Conservation (phyloP, 352 stramenopile species). For the Pythium periplocum region DNA sequence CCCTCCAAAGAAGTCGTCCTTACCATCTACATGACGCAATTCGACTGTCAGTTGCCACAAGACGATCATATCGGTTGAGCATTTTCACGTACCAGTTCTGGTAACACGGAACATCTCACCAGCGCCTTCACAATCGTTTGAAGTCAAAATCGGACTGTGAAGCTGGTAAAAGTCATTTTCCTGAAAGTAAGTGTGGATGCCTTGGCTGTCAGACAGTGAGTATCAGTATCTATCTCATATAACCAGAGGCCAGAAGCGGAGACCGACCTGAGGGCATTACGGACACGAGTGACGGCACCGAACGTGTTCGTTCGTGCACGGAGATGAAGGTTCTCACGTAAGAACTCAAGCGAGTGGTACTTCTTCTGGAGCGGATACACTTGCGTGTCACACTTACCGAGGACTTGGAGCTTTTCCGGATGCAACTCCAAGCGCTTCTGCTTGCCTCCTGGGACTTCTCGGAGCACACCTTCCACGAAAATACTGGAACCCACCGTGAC, state of each 20-base stretch:
- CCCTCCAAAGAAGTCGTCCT: slow-evolving; percentile 93
- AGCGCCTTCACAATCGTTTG: slow-evolving; percentile 96
- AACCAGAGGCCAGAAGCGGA: slow-evolving; percentile 3
- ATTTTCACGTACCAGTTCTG: slow-evolving; percentile 39
- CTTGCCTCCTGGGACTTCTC: slow-evolving; percentile 84
- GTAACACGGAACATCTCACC: slow-evolving; percentile 97
- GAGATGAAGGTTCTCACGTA: slow-evolving; percentile 95
- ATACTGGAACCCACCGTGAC: slow-evolving; percentile 93
- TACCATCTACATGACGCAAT: slow-evolving; percentile 61
- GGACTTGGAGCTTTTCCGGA: slow-evolving; percentile 71
- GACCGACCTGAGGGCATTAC: slow-evolving; percentile 84
- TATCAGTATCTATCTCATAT: neutral
- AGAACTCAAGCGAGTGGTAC: slow-evolving; percentile 96
- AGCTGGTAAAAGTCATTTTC: slow-evolving; percentile 72
- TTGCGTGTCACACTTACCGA: slow-evolving; percentile 90
- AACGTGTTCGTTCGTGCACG: slow-evolving; percentile 96
- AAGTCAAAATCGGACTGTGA: slow-evolving; percentile 95
- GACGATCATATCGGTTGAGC: slow-evolving; percentile 58
- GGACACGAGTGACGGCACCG: slow-evolving; percentile 92
- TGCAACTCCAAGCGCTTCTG: slow-evolving; percentile 91
- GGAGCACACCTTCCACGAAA: slow-evolving; percentile 85
- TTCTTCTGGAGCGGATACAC: slow-evolving; percentile 99
- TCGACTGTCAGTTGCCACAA: slow-evolving; percentile 71
- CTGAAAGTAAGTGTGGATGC: slow-evolving; percentile 71
- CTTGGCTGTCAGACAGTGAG: slow-evolving; percentile 29